Evolutionary conservation across 768 basidiomycete species (phyloP).

Genomic region (Russula abietina): DNA sequence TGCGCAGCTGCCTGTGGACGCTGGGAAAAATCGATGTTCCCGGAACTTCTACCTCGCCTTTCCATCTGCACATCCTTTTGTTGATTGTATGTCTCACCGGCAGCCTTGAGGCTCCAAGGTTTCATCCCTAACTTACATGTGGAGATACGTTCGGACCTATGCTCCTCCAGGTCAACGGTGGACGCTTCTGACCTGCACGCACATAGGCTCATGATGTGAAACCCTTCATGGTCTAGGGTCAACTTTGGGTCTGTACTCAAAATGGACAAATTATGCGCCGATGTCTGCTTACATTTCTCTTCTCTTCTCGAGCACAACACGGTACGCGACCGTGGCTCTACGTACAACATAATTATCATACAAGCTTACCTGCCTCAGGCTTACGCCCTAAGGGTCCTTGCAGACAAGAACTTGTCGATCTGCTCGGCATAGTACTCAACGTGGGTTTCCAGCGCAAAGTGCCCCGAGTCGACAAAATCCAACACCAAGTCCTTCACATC

Average conservation of each 20-base stretch:
- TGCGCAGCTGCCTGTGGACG: not conserved
- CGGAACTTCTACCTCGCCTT: not conserved
- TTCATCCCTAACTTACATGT: not conserved
- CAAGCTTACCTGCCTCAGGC: not conserved
- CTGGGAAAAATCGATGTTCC: not conserved
- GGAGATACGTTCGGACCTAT: not conserved
- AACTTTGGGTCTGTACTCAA: not conserved
- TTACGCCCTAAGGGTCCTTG: constrained; percentile 4
- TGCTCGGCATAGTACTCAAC: constrained; percentile 30
- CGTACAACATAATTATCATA: not conserved
- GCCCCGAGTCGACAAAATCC: constrained; percentile 39
- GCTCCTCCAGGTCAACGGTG: not conserved
- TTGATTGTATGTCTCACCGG: not conserved
- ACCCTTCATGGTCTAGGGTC: not conserved
- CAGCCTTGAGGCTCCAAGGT: not conserved
- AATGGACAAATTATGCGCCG: not conserved
- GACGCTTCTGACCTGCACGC: not conserved
- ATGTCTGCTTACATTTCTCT: not conserved
- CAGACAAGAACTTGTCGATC: constrained; percentile 22
- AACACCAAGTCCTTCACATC: constrained; percentile 37
- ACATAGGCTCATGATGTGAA: no score
- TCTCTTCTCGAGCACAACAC: not conserved
- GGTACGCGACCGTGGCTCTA: not conserved
- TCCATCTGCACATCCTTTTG: not conserved
- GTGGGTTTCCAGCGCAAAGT: constrained; percentile 37